A percentile compares a stretch with the other conserved stretches of the same genome.
phyloP scores from a whole-genome alignment of 768 basidiomycete species.

The Mycena galopus region DNA sequence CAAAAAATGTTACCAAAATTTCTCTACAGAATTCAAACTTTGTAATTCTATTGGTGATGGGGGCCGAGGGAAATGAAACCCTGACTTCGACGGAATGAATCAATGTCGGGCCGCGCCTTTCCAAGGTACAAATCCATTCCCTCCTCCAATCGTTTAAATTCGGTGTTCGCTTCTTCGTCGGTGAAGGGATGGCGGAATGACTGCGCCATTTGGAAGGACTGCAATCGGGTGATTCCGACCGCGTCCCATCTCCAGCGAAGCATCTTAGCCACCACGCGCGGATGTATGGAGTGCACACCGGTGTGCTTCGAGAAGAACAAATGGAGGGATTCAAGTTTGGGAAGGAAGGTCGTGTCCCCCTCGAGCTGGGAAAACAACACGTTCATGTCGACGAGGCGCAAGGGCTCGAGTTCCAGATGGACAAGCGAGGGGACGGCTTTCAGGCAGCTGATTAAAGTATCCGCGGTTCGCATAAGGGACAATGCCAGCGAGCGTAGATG shows the following conservation, averaged over 20 bases:
- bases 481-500: constrained; percentile 2
- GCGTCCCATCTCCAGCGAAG: constrained; percentile 16
- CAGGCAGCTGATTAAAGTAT: neutral
- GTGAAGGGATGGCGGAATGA: neutral
- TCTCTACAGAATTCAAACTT: too few relatives aligned
- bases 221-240: constrained; percentile 7
- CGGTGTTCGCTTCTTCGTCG: neutral
- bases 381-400: neutral
- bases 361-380: neutral
- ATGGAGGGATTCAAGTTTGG: constrained; percentile 13
- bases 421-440: neutral
- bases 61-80: too few relatives aligned
- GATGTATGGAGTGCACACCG: neutral
- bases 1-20: too few relatives aligned
- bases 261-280: neutral
- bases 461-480: neutral
- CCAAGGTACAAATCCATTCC: constrained; percentile 1
- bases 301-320: neutral
- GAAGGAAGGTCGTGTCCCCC: too few relatives aligned
- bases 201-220: constrained; percentile 4
- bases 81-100: neutral
- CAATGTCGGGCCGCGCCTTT: neutral
- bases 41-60: too few relatives aligned
- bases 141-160: constrained; percentile 5
- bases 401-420: neutral